Evolutionary conservation across 2,329 filamentous ascomycete genomes (phyloP), one percentile per base, ranked within the genome.

Genomic region (Fusarium mangiferae): DNA sequence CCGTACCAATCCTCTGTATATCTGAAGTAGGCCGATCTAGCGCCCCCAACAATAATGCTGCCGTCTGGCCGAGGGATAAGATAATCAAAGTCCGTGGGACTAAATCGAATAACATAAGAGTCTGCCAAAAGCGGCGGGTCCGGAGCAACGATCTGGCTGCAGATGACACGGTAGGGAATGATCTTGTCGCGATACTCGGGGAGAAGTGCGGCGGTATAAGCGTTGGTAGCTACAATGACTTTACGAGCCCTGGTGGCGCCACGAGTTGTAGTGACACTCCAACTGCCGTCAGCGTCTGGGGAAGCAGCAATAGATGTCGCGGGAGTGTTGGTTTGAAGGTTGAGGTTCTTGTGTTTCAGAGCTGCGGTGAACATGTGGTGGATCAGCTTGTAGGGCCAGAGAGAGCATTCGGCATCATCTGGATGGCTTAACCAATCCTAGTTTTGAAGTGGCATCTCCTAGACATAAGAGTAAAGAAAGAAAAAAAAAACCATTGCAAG

Each of bases 131-230:
- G 76, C 68, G 75, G 74, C 2, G 77, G 76, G 5, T 68, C 69
- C 4, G 36, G 17, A 1, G 77, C 70, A 7, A 80, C 77, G 66
- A 82, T 80, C 7, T 74, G 76, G 39, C 79, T 80, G 64, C 81
- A 82, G 6, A 80, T 81, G 7, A 89, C 91, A 4, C 72, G 64
- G 35, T 74, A 74, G 0, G 92, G 92, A 14, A 92, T 85, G 66
- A 94, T 92, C 22, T 89, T 87, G 66, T 87, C 85, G 10, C 84
- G 80, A 76, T 92, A 93, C 28, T 48, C 63, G 13, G 58, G 63
- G 4, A 66, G 58, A 49, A 66, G 63, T 2, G 63, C 49, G 5
- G 41, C 41, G 13, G 63, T 66, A n/a, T 66, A 62, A 1, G 57
- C 62, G 14, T 66, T 62, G 1, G 62, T 62, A 1, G 57, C 57